Base-by-base conservation (phyloP, 345 rosid species). In the Arabidopsis arenosa region DNA sequence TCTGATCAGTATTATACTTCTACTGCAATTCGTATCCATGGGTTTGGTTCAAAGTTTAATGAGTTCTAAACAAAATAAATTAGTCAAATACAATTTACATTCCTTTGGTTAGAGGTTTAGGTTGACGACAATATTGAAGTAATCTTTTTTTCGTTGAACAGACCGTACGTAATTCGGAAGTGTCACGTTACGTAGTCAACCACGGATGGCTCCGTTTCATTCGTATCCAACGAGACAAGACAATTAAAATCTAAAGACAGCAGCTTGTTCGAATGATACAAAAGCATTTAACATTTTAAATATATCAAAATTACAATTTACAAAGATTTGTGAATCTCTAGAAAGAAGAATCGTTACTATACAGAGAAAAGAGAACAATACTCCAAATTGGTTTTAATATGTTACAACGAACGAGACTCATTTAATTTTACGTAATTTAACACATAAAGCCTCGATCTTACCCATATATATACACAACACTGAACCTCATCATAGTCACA, bases 371-470 rank as follows among this genome's bases (percentile, higher is more conserved):
- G 55, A 21, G 30, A 49, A 49, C 18, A 64, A 59, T 23, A 61
- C 62, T 68, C 63, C 47, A 60, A 52, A 67, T 5, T 28, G 67
- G 68, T 9, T 55, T 37, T 48, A 40, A 41, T 75, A 75, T 68
- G 63, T 43, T 61, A 69, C 75, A 69, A 43, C 48, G 36, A 21
- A 21, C 23, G 26, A 23, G 26, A 23, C 26, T 23, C 26, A 23
- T 23, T 23, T 23, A 23, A 23, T 23, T 23, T 23, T 23, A 23
- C 26, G 26, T 23, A 23, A 23, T 23, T 23, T 23, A 23, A 52
- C 68, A 49, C 23, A 61, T 75, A 9, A 36, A 36, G 49, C 36
- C 3, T 60, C 49, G 7, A 71, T 14, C 11, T 48, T 48, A 23
- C 39, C 40, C 7, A 44, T 5, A 44, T 44, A 66, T 54, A 47